A percentile compares a stretch with the other conserved stretches of the same genome.
Evolutionary conservation across 2,329 filamentous ascomycete species (phyloP).

Genomic region (Amauroascus verrucosus): DNA sequence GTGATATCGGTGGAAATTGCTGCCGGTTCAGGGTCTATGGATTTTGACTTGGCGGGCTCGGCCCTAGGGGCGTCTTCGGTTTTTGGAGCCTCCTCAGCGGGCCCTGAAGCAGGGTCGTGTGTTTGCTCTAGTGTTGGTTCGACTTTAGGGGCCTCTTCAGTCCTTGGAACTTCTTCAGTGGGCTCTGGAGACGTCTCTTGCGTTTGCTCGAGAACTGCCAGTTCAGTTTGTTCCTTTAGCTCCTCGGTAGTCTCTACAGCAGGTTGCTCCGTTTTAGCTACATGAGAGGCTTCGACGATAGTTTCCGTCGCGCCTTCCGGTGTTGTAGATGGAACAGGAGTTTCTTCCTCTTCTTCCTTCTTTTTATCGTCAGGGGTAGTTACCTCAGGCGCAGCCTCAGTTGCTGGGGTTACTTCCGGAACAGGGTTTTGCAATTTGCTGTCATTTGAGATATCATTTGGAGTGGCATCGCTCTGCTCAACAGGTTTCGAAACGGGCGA

Average conservation of each 20-base stretch:
- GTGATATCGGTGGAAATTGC: not conserved
- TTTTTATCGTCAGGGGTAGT: not conserved
- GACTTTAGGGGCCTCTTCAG: not conserved
- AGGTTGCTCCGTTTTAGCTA: not conserved
- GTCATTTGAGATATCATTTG: not conserved
- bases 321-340: not conserved
- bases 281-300: not conserved
- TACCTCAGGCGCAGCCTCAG: not conserved
- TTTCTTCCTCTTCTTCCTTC: constrained; percentile 3
- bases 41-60: not conserved
- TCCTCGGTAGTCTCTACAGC: not conserved
- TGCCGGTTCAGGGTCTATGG: not conserved
- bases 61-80: not conserved
- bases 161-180: not conserved
- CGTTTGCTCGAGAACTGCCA: not conserved
- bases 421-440: not conserved
- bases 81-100: not conserved
- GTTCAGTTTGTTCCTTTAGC: not conserved
- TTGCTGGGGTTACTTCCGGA: not conserved
- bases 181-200: not conserved
- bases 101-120: not conserved
- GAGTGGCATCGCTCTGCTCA: not conserved
- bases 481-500: not conserved
- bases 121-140: not conserved
- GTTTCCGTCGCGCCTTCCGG: not conserved